Base-by-base conservation (phyloP, 129 eudicot genomes). In the Arctium minus region DNA sequence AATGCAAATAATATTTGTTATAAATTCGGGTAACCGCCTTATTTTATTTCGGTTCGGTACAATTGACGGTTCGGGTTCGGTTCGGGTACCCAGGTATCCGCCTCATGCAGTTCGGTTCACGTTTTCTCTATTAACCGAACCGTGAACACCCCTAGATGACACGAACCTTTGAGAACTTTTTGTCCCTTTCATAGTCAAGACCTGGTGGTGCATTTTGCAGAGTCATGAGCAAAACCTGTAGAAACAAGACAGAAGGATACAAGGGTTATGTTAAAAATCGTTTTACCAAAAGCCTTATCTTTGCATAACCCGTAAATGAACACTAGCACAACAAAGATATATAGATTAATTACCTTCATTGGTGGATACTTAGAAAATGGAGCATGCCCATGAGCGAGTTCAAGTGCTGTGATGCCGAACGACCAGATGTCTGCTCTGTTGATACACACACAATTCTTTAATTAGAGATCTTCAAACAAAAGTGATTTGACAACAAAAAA, bases 381-480 rank as follows among this genome's bases (percentile, higher is more conserved):
- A 18, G 99, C 99, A 84, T 91, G 99, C 73, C 99, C 99, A 89
- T 95, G 99, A 83, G 99, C 99, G 36, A 96, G 98, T 87, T 96
- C 99, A 79, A 96, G 99, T 30, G 99, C 98, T 81, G 99, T 96
- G 88, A 96, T 96, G 69, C 99, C 99, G 39, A 96, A 90, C 39
- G 99, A 96, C 99, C 99, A 96, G 62, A 96, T 96, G 83, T 96
- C 99, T 72, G 99, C 99, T 90, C 99, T 96, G 95, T 88, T 86
- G 39, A 36, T 73, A 44, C 40, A 84, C 71, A 88, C 64, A 84
- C 18, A 73, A 84, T 29, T 74, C 9, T 42, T 38, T 62, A 30
- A 17, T 48, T 22, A 78, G 17, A 72, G 48, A 80, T 76, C 37
- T 76, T 72, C 30, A 46, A 74, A 3, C 64, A 62, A 73, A 79